phyloP scores from a whole-genome alignment of 2,329 filamentous ascomycete genomes.

The Teratosphaeria zuluensis region DNA sequence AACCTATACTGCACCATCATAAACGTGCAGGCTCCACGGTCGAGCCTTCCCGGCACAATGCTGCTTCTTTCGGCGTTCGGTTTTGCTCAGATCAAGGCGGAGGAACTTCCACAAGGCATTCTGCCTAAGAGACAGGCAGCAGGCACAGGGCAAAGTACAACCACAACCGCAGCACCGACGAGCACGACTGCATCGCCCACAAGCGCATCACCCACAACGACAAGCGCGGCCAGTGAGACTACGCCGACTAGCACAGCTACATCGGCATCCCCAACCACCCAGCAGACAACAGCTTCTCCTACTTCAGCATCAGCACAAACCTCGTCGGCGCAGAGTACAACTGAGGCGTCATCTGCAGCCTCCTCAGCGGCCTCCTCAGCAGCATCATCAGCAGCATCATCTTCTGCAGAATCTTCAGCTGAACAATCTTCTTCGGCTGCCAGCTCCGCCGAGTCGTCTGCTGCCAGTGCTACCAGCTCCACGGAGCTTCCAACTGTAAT shows the following conservation, averaged over 20 bases:
- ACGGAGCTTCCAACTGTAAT: conserved; percentile 15
- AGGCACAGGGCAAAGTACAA: conserved; percentile 18
- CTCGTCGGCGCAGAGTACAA: conserved; percentile 4
- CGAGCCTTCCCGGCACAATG: conserved; percentile 10
- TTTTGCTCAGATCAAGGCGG: conserved; percentile 22
- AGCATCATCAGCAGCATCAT: neutral
- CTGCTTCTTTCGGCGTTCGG: conserved; percentile 19
- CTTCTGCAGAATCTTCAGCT: neutral
- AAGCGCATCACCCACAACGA: conserved; percentile 3
- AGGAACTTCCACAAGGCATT: conserved; percentile 23
- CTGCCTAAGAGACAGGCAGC: conserved; percentile 25
- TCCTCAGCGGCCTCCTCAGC: neutral
- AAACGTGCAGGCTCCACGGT: neutral
- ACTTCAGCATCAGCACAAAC: neutral
- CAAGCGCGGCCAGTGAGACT: neutral
- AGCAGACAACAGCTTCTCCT: conserved; percentile 1
- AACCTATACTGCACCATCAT: neutral
- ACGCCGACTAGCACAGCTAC: conserved; percentile 2
- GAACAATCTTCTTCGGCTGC: neutral
- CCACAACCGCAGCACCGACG: conserved; percentile 3
- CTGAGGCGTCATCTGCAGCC: neutral
- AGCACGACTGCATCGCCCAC: neutral
- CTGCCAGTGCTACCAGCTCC: conserved; percentile 3
- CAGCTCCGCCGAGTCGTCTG: neutral
- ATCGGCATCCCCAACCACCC: conserved; percentile 1